Conservation (phyloP, 2,329 filamentous ascomycete species). For the Alternaria alternata region DNA sequence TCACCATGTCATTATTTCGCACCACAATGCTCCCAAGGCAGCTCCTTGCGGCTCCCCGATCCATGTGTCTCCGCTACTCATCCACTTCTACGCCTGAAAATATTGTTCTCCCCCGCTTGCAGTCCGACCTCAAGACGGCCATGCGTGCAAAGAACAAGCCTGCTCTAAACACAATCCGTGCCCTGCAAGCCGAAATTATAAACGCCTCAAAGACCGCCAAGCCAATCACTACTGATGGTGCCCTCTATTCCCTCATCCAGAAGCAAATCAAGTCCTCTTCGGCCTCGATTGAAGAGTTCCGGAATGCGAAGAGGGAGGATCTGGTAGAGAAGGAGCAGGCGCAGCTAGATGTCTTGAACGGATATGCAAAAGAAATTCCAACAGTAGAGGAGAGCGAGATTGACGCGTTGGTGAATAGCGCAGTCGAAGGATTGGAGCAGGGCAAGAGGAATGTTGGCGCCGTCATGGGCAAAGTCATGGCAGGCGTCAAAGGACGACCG, state of each 20-base stretch:
- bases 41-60: constrained; percentile 20
- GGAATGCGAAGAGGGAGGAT: constrained; percentile 69
- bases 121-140: constrained; percentile 57
- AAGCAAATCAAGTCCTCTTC: constrained; percentile 67
- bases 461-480: constrained; percentile 67
- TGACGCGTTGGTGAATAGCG: constrained; percentile 59
- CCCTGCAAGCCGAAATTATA: constrained; percentile 72
- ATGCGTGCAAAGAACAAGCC: constrained; percentile 61
- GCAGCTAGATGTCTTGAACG: constrained; percentile 71
- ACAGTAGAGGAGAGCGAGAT: constrained; percentile 68
- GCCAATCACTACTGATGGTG: constrained; percentile 74
- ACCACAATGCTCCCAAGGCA: constrained; percentile 25
- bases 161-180: constrained; percentile 73
- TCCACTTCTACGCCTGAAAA: constrained; percentile 25
- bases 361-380: constrained; percentile 69
- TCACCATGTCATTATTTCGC: constrained; percentile 40
- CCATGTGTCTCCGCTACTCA: constrained; percentile 33
- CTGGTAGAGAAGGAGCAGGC: constrained; percentile 73
- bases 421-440: constrained; percentile 61
- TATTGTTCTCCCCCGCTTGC: constrained; percentile 54
- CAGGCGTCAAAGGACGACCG: constrained; percentile 67
- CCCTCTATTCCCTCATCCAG: constrained; percentile 72
- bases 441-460: constrained; percentile 64
- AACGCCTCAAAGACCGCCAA: constrained; percentile 77
- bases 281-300: constrained; percentile 71